phyloP scores from a whole-genome alignment of 495 filamentous ascomycete genomes.

The Penicillium pancosmium region DNA sequence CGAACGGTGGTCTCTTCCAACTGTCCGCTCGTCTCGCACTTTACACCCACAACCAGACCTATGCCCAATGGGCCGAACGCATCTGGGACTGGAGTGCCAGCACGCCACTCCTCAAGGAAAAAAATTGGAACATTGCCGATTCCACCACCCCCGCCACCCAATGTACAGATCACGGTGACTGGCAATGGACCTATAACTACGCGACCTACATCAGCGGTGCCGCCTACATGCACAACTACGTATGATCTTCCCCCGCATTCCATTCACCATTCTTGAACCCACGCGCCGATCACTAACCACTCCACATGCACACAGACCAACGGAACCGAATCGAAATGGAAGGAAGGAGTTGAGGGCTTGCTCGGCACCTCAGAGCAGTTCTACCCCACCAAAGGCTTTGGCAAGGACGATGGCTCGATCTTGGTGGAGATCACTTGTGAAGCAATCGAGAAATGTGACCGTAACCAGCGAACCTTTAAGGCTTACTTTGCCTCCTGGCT shows the following conservation, averaged over 20 bases:
- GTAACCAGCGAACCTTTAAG: slow-evolving; percentile 75
- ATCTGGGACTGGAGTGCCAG: slow-evolving; percentile 69
- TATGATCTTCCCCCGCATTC: slow-evolving; percentile 22
- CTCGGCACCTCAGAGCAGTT: slow-evolving; percentile 47
- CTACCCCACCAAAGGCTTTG: slow-evolving; percentile 57
- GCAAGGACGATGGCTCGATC: slow-evolving; percentile 48
- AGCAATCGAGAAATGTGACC: slow-evolving; percentile 61
- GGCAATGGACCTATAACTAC: slow-evolving; percentile 79
- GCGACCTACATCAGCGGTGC: slow-evolving; percentile 74
- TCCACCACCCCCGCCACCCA: slow-evolving; percentile 59
- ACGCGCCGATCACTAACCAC: slow-evolving; percentile 3
- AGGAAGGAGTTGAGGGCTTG: slow-evolving; percentile 56
- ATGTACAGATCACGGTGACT: slow-evolving; percentile 61
- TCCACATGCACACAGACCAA: slow-evolving; percentile 37
- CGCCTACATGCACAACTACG: slow-evolving; percentile 76
- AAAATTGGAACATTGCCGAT: slow-evolving; percentile 64
- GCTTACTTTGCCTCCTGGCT: slow-evolving; percentile 74
- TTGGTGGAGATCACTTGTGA: slow-evolving; percentile 76
- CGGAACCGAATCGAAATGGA: slow-evolving; percentile 53
- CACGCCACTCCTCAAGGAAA: slow-evolving; percentile 55
- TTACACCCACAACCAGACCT: slow-evolving; percentile 77
- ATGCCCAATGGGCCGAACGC: slow-evolving; percentile 72
- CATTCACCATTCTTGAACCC: background rate
- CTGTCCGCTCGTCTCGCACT: slow-evolving; percentile 73
- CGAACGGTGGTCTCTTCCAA: slow-evolving; percentile 80